Evolutionary conservation across 2,329 filamentous ascomycete genomes (phyloP), one percentile per base, ranked within the genome.

Genomic region (Acarospora socialis): DNA sequence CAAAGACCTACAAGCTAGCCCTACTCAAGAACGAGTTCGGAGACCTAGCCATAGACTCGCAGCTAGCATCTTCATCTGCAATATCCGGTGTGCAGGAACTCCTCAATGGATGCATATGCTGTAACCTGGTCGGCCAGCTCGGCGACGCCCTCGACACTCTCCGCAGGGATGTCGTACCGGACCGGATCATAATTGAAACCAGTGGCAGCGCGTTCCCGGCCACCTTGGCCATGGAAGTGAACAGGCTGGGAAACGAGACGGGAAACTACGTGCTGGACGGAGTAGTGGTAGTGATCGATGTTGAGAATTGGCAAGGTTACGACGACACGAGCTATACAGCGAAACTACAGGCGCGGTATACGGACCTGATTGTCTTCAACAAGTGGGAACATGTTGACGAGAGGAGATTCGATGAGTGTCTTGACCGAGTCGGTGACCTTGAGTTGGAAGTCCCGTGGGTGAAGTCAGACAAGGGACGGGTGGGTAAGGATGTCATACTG

Each of bases 1-100:
- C 77, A n/a, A 59, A 68, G 32, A 78, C 75, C 42, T 95, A 98
- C 71, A 80, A 78, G 36, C 80, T 98, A 42, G 90, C 87, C 2
- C 75, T 98, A 10, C 71, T 98, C 34, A 98, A 98, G 56, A 98
- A 98, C 59, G 90, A 98, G 60, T 95, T 94, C 55, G 90, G 90
- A 51, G 86, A 95, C 54, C 60, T 98, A 24, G 86, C 84, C 21
- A 69, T 98, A 52, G 90, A 98, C 63, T 90, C 81, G 1, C 81
- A 93, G 54, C 77, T 98, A 18, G 87, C 90, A 10, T 68, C 79
- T 0, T 79, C 79, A 9, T 73, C 73, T 30, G 76, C 86, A 40
- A 84, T 98, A 44, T 78, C 82, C 1, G 87, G 84, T 34, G 86
- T 93, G 4, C 80, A 81, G 46, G 90, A 98, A 57, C 69, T 98